phyloP scores from a whole-genome alignment of 495 filamentous ascomycete species.

The Endocarpon pusillum region DNA sequence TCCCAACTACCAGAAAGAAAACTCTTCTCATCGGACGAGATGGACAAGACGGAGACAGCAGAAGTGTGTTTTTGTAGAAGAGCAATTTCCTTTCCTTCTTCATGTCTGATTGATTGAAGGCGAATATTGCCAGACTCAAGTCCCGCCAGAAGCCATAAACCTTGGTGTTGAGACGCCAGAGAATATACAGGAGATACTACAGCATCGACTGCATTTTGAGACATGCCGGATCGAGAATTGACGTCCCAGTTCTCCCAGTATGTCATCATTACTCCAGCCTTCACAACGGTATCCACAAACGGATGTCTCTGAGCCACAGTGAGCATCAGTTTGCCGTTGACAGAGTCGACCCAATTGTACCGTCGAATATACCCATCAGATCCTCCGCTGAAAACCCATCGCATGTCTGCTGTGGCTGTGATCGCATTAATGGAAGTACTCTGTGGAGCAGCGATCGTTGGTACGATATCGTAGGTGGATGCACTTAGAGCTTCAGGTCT shows the following conservation, averaged over 20 bases:
- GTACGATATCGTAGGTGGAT: slow-evolving; percentile 84
- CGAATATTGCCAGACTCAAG: slow-evolving; percentile 85
- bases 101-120: slow-evolving; percentile 82
- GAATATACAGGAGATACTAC: slow-evolving; percentile 80
- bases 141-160: slow-evolving; percentile 79
- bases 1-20: slow-evolving; percentile 94
- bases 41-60: slow-evolving; percentile 72
- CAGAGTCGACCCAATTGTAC: slow-evolving; percentile 87
- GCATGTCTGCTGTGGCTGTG: slow-evolving; percentile 81
- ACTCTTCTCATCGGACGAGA: slow-evolving; percentile 72
- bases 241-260: slow-evolving; percentile 86
- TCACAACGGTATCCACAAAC: slow-evolving; percentile 92
- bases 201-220: slow-evolving; percentile 27
- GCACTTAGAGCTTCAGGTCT: slow-evolving; percentile 71
- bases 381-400: slow-evolving; percentile 88
- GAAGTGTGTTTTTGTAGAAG: slow-evolving; percentile 73
- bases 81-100: slow-evolving; percentile 77
- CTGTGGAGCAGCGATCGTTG: slow-evolving; percentile 90
- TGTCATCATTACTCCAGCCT: slow-evolving; percentile 78
- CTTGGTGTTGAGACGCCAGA: slow-evolving; percentile 74
- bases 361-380: slow-evolving; percentile 89
- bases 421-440: slow-evolving; percentile 91
- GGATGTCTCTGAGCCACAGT: slow-evolving; percentile 94
- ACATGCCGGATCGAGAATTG: slow-evolving; percentile 6
- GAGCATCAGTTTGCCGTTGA: slow-evolving; percentile 82